phyloP scores from a whole-genome alignment of 768 basidiomycete species.

The Pleurotus djamor region DNA sequence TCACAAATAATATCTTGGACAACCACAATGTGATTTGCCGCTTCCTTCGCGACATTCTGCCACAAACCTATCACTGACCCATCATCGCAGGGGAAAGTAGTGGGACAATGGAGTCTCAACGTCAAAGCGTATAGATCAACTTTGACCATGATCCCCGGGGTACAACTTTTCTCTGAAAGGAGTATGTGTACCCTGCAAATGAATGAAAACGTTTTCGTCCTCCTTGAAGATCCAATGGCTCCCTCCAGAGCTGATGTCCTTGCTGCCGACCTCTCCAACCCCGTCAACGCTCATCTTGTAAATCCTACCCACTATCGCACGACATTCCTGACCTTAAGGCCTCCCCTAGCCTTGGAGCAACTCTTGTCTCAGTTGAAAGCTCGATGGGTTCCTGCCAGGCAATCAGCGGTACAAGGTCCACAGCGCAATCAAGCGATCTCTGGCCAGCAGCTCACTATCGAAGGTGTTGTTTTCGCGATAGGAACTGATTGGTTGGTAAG shows the following conservation, averaged over 20 bases:
- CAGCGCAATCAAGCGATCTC: constrained; percentile 44
- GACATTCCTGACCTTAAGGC: constrained; percentile 74
- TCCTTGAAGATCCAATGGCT: constrained; percentile 73
- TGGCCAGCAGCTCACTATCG: constrained; percentile 68
- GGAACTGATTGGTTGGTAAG: constrained; percentile 83
- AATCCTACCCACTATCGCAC: constrained; percentile 68
- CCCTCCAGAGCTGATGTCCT: constrained; percentile 65
- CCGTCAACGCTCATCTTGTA: constrained; percentile 40
- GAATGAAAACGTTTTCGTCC: constrained; percentile 79
- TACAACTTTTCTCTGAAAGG: constrained; percentile 55
- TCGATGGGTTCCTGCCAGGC: constrained; percentile 71
- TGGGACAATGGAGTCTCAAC: constrained; percentile 67
- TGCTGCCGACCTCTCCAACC: constrained; percentile 38
- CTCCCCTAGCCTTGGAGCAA: constrained; percentile 75
- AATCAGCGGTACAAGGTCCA: constrained; percentile 30
- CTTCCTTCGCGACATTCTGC: constrained; percentile 11
- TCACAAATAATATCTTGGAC: constrained; percentile 62
- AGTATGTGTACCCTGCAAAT: constrained; percentile 76
- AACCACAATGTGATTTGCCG: constrained; percentile 59
- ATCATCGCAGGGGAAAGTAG: constrained; percentile 48
- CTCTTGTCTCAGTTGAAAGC: constrained; percentile 72
- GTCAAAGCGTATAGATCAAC: constrained; percentile 75
- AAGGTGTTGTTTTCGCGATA: constrained; percentile 72
- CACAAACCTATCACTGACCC: constrained; percentile 6
- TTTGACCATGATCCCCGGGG: constrained; percentile 52